phyloP scores from a whole-genome alignment of 257 asterid species.

The Nicotiana noctiflora region DNA sequence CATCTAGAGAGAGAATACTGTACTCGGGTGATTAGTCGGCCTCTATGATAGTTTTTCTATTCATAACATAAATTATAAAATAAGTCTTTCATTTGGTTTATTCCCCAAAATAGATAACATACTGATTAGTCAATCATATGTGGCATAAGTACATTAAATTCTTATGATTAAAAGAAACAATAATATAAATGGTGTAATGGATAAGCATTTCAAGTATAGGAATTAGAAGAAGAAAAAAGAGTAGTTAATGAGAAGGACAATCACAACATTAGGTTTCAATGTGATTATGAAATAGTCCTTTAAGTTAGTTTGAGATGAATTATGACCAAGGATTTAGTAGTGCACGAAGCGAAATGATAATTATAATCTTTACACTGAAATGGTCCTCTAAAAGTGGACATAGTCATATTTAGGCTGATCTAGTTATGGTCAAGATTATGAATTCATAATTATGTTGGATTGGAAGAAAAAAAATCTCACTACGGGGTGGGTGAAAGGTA shows the following conservation, averaged over 20 bases:
- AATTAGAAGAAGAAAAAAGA: too few species aligned
- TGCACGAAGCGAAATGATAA: background rate
- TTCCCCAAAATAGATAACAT: too few species aligned
- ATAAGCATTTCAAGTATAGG: background rate
- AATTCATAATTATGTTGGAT: background rate
- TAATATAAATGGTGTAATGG: background rate
- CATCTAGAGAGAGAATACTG: too few species aligned
- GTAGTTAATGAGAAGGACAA: background rate
- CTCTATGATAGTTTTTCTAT: too few species aligned
- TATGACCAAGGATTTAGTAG: slow-evolving; percentile 2
- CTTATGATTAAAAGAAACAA: too few species aligned
- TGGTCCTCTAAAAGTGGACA: background rate
- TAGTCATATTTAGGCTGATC: background rate
- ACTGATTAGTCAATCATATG: too few species aligned
- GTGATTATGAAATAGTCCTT: background rate
- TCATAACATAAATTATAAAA: too few species aligned
- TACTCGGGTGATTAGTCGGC: too few species aligned
- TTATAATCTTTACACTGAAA: background rate
- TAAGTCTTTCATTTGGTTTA: too few species aligned
- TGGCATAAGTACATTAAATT: too few species aligned
- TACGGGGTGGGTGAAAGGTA: background rate
- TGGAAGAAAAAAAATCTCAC: background rate
- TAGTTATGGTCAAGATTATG: background rate
- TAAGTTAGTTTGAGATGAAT: background rate
- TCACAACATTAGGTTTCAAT: background rate